Evolutionary conservation across 495 filamentous ascomycete species (phyloP), one percentile per base, ranked within the genome.

Genomic region (Rostrohypoxylon terebratum): DNA sequence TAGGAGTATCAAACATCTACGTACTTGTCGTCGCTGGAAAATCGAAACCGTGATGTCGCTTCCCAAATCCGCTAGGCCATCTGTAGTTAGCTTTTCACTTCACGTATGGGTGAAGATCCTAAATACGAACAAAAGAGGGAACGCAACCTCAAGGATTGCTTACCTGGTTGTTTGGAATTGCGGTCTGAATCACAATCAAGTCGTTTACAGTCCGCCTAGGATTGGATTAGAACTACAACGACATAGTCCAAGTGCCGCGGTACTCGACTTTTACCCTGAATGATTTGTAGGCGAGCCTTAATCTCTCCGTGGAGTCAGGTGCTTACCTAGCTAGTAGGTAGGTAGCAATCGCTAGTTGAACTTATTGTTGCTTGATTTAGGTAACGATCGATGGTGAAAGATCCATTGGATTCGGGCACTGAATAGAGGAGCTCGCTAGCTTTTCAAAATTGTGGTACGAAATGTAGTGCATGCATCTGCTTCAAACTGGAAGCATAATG

Each of bases 141-240:
- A 31, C n/a, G 23, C n/a, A n/a, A 14, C 23, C 48, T 53, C 23
- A 31, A n/a, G 25, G 13, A 25, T 31, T 36, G 31, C 31, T 20
- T 36, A 55, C 51, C 51, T 55, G n/a, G 31, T 36, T 36, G 51
- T 31, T 36, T 55, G 28, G 51, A 20, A 55, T 36, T 55, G 51
- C 51, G 28, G 51, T 36, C 28, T 34, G 51, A 18, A 55, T 34
- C 28, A 55, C 18, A 16, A 55, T 34, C 28, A 55, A 36, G 14
- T 55, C n/a, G 51, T 34, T 54, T 14, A 54, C 50, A 16, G 4
- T 18, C 4, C 25, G 28, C 36, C 51, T 20, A 36, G 51, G 8
- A 31, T 55, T 10, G 51, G 36, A 23, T 55, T 36, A n/a, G 51
- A 16, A 36, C n/a, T 36, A n/a, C 36, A 10, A n/a, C 31, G 51